Evolutionary conservation across 2,329 filamentous ascomycete species (phyloP), one percentile per base, ranked within the genome.

Genomic region (Alternaria triticimaculans): DNA sequence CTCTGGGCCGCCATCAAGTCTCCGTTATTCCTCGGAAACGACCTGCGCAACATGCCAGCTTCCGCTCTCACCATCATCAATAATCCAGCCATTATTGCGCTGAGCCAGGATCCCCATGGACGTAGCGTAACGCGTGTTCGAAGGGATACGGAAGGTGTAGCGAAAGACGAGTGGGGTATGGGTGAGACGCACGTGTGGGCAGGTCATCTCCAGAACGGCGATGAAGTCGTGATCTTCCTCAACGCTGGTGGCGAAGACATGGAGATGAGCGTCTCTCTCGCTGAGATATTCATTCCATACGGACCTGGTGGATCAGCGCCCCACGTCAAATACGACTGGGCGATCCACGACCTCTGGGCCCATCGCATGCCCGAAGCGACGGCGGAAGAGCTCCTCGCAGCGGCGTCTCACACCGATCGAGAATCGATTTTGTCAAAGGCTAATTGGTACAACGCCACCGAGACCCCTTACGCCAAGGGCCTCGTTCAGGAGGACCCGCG

Each of bases 21-120:
- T 6, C 80, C 81, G 59, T 66, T 83, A 58, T 62, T 85, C 71
- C 80, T 86, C 66, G 83, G 82, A 62, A 73, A 83, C 68, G 60
- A 79, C 65, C 63, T 79, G 75, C 77, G 75, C 48, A 76, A 77
- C 18, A 80, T 83, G 53, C 72, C 78, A 0, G 74, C 78, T 3
- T 73, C 80, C 25, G 80, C 78, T 6, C 70, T 85, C 12, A 75
- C 73, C 3, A 81, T 84, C 6, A 72, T 81, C 26, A 80, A 77
- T 53, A 82, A 82, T 48, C 72, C 71, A 1, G 72, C 72, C n/a
- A 72, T 74, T 20, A 71, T 74, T 14, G 71, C 72, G 12, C 64
- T 74, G 6, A 74, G 68, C 43, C 72, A 74, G 15, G 71, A 74
- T 18, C 69, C 72, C 3, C 71, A 73, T 50, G 72, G 69, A 11